Base-by-base conservation (phyloP, 2,329 filamentous ascomycete species). In the Neofusicoccum sp. region DNA sequence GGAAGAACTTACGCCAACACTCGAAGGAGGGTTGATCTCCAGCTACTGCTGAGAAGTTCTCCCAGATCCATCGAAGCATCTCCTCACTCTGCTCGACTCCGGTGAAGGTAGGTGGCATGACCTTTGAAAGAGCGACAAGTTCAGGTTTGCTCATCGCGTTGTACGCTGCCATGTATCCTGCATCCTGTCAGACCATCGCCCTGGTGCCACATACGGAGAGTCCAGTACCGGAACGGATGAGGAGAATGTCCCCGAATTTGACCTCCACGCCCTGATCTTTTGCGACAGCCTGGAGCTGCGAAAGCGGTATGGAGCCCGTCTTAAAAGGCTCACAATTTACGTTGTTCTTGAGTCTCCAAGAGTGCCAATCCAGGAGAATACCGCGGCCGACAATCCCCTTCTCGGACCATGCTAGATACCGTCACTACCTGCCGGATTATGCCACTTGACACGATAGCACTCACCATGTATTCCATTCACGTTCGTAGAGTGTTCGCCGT, bases 11-110 rank as follows among this genome's bases (percentile, higher is more conserved):
- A 64, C 60, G 85, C 70, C 84, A 81, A 1, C 82, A 80, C 75
- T 91, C 88, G 62, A 90, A 89, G 0, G 81, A 79, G 33, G 82
- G 82, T n/a, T 80, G 75, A 70, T 91, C 88, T 0, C 85, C 84
- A 0, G 83, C 86, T 1, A 88, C 86, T 1, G 85, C 87, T 0
- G 87, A 79, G 67, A 91, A 89, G 59, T 85, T 83, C 68, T 90
- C 85, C 79, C 89, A 88, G 58, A 90, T 67, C 87, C 87, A 90
- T 44, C 83, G 80, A 3, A 83, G 79, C 7, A 85, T 81, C 28
- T 81, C 80, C 34, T 83, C 74, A 34, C 50, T 62, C 43, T 65
- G 63, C 43, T 67, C 65, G 1, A 67, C 61, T 4, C 66, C 66
- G 1, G 68, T 16, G 29, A 58, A 59, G 3, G 41, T 37, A 8